phyloP scores from a whole-genome alignment of 2,329 filamentous ascomycete genomes.

The Cladosporium cucumerinum region DNA sequence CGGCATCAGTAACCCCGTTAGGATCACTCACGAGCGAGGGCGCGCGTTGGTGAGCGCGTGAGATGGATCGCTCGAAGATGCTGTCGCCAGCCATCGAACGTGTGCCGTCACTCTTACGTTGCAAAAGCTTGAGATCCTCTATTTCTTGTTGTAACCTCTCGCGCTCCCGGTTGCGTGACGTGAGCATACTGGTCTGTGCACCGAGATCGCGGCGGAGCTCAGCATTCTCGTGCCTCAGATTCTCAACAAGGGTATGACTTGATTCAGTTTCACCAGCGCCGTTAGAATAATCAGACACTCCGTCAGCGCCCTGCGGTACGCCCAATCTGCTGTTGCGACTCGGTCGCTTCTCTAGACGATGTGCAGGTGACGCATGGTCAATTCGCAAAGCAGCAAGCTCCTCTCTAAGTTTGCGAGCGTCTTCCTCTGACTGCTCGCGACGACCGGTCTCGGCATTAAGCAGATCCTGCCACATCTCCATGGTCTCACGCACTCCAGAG shows the following conservation, averaged over 20 bases:
- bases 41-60: constrained; percentile 68
- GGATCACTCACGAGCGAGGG: constrained; percentile 70
- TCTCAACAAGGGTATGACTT: constrained; percentile 56
- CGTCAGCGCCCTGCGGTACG: constrained; percentile 36
- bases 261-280: constrained; percentile 32
- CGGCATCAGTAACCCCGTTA: constrained; percentile 68
- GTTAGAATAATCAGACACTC: constrained; percentile 38
- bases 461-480: constrained; percentile 92
- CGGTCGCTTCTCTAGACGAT: constrained; percentile 38
- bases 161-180: constrained; percentile 90
- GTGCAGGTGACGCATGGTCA: constrained; percentile 44
- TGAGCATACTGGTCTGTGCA: constrained; percentile 95
- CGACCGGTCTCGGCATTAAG: constrained; percentile 87
- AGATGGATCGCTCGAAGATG: constrained; percentile 90
- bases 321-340: constrained; percentile 38
- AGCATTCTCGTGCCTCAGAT: constrained; percentile 86
- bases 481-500: constrained; percentile 38
- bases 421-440: constrained; percentile 85
- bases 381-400: constrained; percentile 60
- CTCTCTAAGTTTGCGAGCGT: constrained; percentile 77
- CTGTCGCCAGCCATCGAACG: constrained; percentile 72
- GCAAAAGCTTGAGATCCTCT: constrained; percentile 87
- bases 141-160: constrained; percentile 95
- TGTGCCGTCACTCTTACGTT: constrained; percentile 63
- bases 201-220: constrained; percentile 88